phyloP scores from a whole-genome alignment of 108 stramenopile species.

The Fistulifera pelliculosa region DNA sequence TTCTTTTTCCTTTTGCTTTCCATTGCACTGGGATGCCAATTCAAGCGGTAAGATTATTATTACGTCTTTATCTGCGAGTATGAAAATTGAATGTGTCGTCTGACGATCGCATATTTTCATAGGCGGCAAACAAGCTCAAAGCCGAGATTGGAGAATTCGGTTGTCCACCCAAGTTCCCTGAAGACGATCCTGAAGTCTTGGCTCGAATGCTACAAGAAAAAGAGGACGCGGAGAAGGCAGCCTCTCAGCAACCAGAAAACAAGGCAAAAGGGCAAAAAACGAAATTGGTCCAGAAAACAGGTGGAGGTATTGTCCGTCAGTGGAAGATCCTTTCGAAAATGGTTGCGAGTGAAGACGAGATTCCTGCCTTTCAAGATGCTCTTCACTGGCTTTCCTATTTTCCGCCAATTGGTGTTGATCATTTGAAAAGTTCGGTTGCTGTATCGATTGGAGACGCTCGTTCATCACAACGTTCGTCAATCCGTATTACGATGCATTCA shows the following conservation, averaged over 20 bases:
- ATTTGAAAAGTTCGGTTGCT: conserved; percentile 87
- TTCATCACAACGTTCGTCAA: conserved; percentile 98
- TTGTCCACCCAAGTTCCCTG: conserved; percentile 84
- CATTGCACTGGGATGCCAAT: conserved; percentile 99
- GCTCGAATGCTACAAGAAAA: conserved; percentile 78
- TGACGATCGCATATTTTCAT: not conserved
- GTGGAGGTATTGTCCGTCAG: conserved; percentile 85
- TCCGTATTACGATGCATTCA: conserved; percentile 95
- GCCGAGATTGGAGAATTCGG: conserved; percentile 84
- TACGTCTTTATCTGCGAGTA: not conserved
- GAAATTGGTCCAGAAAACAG: conserved; percentile 88
- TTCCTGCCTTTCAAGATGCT: conserved; percentile 87
- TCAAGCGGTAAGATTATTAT: conserved; percentile 73
- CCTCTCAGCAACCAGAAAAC: conserved; percentile 37
- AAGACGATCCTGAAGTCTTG: conserved; percentile 79
- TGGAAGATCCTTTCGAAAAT: conserved; percentile 90
- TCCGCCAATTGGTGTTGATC: conserved; percentile 88
- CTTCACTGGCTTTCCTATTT: conserved; percentile 93
- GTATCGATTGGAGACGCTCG: conserved; percentile 93
- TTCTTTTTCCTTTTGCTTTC: conserved; percentile 96
- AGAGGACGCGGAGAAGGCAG: conserved; percentile 46
- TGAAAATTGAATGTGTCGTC: too few species aligned
- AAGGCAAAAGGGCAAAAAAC: conserved; percentile 88
- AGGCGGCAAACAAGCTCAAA: conserved; percentile 98
- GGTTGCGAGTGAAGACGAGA: conserved; percentile 64